Conservation (phyloP, 345 rosid genomes). For the Cardiospermum halicacabum region DNA sequence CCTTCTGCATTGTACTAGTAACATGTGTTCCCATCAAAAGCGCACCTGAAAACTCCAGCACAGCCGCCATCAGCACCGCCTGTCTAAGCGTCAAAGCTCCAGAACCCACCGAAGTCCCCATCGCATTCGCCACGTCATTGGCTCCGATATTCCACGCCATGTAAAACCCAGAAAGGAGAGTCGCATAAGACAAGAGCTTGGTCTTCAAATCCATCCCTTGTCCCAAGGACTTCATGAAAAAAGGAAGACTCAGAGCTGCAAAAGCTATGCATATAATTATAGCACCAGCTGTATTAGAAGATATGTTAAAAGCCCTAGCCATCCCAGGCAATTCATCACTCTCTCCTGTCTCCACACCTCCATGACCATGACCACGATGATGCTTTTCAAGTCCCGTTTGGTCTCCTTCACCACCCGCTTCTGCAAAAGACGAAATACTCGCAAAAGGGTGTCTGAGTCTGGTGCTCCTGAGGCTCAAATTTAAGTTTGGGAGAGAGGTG, state of each 20-base stretch:
- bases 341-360: constrained; percentile 20
- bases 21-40: constrained; percentile 97
- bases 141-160: constrained; percentile 99
- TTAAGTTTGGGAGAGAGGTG: constrained; percentile 29
- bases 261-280: constrained; percentile 59
- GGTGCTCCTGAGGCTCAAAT: constrained; percentile 23
- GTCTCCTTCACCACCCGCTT: constrained; percentile 47
- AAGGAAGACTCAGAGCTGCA: constrained; percentile 65
- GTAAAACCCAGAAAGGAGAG: constrained; percentile 82
- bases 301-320: constrained; percentile 77
- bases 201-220: constrained; percentile 60
- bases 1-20: constrained; percentile 97
- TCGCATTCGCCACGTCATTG: constrained; percentile 97
- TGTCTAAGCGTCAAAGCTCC: constrained; percentile 79
- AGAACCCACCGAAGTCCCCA: constrained; percentile 97
- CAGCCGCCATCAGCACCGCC: constrained; percentile 83
- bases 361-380: constrained; percentile 21
- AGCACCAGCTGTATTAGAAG: constrained; percentile 62
- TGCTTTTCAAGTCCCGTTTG: constrained; percentile 29
- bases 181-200: constrained; percentile 60
- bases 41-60: constrained; percentile 95
- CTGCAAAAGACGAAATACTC: constrained; percentile 67
- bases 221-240: constrained; percentile 68
- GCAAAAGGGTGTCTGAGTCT: constrained; percentile 47
- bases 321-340: constrained; percentile 51